Evolutionary conservation across 202 grass and related monocot species (phyloP).

Genomic region (Zoysia matrella): DNA sequence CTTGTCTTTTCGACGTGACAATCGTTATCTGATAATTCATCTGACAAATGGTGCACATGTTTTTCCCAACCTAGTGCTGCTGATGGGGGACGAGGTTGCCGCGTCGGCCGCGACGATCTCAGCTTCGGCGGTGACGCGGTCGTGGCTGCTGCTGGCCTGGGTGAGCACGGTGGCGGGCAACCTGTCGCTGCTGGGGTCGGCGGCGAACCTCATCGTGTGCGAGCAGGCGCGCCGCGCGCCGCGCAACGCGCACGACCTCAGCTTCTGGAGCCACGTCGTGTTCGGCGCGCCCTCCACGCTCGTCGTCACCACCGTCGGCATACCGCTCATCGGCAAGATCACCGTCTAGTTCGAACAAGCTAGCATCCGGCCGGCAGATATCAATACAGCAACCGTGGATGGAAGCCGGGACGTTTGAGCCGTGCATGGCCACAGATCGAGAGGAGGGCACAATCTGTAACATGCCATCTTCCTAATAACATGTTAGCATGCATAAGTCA

Average conservation of each 20-base stretch:
- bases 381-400: no score
- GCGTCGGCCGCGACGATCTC: conserved; percentile 77
- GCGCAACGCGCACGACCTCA: conserved; percentile 72
- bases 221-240: conserved; percentile 84
- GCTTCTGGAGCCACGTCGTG: conserved; percentile 71
- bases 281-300: conserved; percentile 88
- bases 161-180: conserved; percentile 98
- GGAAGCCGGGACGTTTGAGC: no score
- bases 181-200: conserved; percentile 93
- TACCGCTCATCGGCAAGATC: conserved; percentile 75
- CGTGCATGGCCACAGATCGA: no score
- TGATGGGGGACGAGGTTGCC: conserved; percentile 81
- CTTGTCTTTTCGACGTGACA: not conserved
- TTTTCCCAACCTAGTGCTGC: conserved; percentile 51
- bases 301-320: conserved; percentile 81
- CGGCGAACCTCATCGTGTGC: conserved; percentile 98
- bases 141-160: conserved; percentile 97
- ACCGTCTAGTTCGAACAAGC: not conserved
- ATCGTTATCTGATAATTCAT: not conserved
- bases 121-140: conserved; percentile 48
- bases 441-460: no score
- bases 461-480: no score
- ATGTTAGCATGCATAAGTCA: no score
- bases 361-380: no score
- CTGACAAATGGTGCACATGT: not conserved